phyloP scores from a whole-genome alignment of 805 yeast species.

The Suhomyces xylopsoci region DNA sequence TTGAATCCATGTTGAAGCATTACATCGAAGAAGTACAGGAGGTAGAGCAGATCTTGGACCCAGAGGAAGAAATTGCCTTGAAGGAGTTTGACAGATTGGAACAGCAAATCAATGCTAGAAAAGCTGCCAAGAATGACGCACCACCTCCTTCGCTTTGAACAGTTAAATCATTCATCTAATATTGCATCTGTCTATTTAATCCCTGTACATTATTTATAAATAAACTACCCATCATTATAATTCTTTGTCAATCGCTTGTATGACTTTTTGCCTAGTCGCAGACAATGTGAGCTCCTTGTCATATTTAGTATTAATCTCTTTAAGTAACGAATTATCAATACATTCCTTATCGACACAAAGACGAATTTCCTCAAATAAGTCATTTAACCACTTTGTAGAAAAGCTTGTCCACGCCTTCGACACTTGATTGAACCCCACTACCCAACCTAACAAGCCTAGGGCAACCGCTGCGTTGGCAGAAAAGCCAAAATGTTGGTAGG shows the following conservation, averaged over 20 bases:
- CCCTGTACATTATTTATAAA: constrained; percentile 1
- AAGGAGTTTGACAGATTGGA: constrained; percentile 85
- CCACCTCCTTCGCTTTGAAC: constrained; percentile 24
- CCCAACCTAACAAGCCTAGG: constrained; percentile 35
- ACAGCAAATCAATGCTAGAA: constrained; percentile 31
- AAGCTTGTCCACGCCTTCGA: constrained; percentile 34
- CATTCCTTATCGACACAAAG: constrained; percentile 32
- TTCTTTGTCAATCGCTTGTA: constrained; percentile 4
- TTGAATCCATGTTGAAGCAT: constrained; percentile 95
- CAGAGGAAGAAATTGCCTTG: constrained; percentile 70
- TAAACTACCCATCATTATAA: not conserved
- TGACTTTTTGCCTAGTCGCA: constrained; percentile 3
- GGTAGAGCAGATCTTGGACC: constrained; percentile 82
- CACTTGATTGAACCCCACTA: constrained; percentile 40
- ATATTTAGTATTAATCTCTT: constrained; percentile 28
- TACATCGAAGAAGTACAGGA: constrained; percentile 93
- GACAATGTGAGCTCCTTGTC: constrained; percentile 14
- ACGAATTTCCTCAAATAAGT: constrained; percentile 35
- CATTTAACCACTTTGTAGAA: constrained; percentile 25
- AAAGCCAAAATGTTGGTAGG: constrained; percentile 34
- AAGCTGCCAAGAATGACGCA: constrained; percentile 11
- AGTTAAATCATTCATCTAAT: not conserved
- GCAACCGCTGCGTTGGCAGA: constrained; percentile 32
- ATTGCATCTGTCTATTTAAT: constrained; percentile 2
- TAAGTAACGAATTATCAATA: constrained; percentile 35